Evolutionary conservation across 2,329 filamentous ascomycete species (phyloP).

Genomic region (Zymoseptoria crescenta): DNA sequence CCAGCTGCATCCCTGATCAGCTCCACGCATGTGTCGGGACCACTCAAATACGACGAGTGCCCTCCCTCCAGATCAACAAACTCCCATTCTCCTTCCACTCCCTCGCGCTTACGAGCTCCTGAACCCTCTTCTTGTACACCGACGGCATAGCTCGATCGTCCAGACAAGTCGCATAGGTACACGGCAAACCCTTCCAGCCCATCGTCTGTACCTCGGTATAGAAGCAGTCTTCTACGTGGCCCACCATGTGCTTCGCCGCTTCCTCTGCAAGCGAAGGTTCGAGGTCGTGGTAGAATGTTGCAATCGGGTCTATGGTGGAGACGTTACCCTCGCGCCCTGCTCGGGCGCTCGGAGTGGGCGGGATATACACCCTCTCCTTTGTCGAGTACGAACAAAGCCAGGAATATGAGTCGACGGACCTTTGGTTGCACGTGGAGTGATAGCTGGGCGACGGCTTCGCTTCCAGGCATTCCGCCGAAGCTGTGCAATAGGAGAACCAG

Average conservation of each 20-base stretch:
- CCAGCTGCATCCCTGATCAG: constrained; percentile 1
- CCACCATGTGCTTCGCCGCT: constrained; percentile 7
- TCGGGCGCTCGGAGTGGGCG: not conserved
- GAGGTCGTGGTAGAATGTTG: constrained; percentile 15
- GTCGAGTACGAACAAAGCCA: constrained; percentile 12
- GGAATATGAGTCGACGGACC: constrained; percentile 11
- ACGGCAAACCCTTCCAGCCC: constrained; percentile 12
- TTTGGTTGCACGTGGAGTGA: constrained; percentile 8
- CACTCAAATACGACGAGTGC: constrained; percentile 15
- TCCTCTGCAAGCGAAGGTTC: constrained; percentile 9
- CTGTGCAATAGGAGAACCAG: constrained; percentile 15
- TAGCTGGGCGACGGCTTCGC: constrained; percentile 13
- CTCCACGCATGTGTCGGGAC: constrained; percentile 9
- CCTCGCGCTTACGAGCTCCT: constrained; percentile 1
- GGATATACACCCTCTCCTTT: constrained; percentile 1
- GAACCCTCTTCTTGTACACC: constrained; percentile 2
- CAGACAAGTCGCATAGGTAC: constrained; percentile 12
- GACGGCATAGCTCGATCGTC: constrained; percentile 9
- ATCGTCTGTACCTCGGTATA: constrained; percentile 3
- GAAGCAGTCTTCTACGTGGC: constrained; percentile 7
- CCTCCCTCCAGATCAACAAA: constrained; percentile 10
- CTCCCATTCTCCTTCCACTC: constrained; percentile 2
- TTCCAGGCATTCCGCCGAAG: constrained; percentile 14
- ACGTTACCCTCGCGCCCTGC: not conserved
- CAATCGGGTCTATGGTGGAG: constrained; percentile 8